Evolutionary conservation across 116 monocot genomes (phyloP), one percentile per base, ranked within the genome.

Genomic region (Dioscorea cayenensis): DNA sequence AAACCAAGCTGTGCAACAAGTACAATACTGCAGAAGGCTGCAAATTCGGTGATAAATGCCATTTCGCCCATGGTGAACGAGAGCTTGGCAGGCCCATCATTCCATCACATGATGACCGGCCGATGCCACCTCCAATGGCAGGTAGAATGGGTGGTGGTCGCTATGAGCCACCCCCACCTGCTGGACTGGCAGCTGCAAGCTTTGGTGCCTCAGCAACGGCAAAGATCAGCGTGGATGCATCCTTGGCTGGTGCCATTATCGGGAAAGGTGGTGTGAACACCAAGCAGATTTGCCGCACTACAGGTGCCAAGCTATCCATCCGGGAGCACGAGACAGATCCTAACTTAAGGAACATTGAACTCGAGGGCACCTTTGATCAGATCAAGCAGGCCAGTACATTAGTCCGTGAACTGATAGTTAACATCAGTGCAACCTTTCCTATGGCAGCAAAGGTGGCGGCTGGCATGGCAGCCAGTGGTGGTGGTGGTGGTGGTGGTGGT

Each of bases 171-270:
- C 70, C 72, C 0, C 74, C 79, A 22, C 75, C 79, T 17, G 66
- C 73, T 67, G 69, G 65, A 9, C 11, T 65, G 5, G 82, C 86
- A 12, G 77, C 92, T 7, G 85, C 83, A 17, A 85, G 86, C 78
- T 99, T 99, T 73, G 99, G 99, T 38, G 88, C 86, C 14, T 90
- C 93, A 2, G 93, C 99, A 20, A 94, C 99, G 13, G 91, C 99
- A 17, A 99, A 99, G 81, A 99, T 99, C 36, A 99, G 99, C 66
- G 99, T 99, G 10, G 91, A 99, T 68, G 90, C 99, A 3, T 93
- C 99, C 10, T 83, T 99, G 27, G 86, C 99, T 51, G 99, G 99
- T 27, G 94, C 89, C 6, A 99, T 99, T 55, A 99, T 99, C 14
- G 99, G 99, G 3, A 99, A 99, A 70, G 91, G 94, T 29, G 99